Evolutionary conservation across 129 eudicot genomes (phyloP), one percentile per base, ranked within the genome.

Genomic region (Flaveria ramosissima): DNA sequence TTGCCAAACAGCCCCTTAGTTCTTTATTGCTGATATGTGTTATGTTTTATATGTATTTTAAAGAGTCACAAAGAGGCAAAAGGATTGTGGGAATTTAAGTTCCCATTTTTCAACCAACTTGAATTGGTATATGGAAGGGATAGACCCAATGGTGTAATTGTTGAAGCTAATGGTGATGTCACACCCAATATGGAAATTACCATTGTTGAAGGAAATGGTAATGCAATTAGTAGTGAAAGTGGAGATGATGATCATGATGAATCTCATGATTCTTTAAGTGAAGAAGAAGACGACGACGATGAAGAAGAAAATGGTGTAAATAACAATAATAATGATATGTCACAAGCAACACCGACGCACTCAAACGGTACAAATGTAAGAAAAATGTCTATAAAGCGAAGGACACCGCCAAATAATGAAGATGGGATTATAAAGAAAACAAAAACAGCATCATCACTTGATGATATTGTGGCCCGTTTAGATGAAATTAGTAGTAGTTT

Each of bases 1-100:
- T n/a, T n/a, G n/a, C n/a, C n/a, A n/a, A n/a, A n/a, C n/a, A n/a
- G n/a, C n/a, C n/a, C n/a, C n/a, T n/a, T 53, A 17, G 60, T 53
- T 53, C 60, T 17, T 53, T 42, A 11, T 1, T 46, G 55, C 14
- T 72, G 64, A 72, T 57, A 10, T 11, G 36, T 52, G 65, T 12
- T 51, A 51, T 36, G 41, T 53, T 39, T 6, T 30, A 13, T 71
- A 56, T 14, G n/a, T 72, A 6, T 56, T 8, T 73, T 1, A 36
- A 56, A 56, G 68, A 19, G 23, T 72, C 77, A 73, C 55, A 73
- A 56, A 73, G 77, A 73, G 68, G 77, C 77, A 21, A 73, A 73
- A 52, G 77, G 68, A 73, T 36, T 73, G 21, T 73, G 68, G 68
- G 41, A 73, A 55, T 56, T 73, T 21, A 41, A 23, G 7, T 73